These are phyloP conservation scores for Penstemon newberryi DNA, from an alignment of 257 asterid genomes.

Conservation along the genomic window DNA sequence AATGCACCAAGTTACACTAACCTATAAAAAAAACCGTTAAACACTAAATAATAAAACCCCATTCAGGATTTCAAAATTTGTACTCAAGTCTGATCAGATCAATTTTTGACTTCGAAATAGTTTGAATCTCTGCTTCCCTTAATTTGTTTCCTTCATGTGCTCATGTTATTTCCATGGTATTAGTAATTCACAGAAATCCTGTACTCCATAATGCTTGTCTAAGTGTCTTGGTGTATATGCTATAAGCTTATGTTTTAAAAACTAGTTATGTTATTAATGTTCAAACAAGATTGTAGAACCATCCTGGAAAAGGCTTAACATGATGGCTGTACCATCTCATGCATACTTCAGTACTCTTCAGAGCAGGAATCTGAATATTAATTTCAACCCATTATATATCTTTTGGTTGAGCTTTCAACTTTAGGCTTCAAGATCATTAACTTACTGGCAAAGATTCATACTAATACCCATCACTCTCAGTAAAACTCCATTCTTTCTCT, in stretches of 20 bases:
- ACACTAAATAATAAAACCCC: background rate
- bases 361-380: no score
- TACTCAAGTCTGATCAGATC: background rate
- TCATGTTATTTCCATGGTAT: background rate
- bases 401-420: no score
- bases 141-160: background rate
- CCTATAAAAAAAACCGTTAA: conserved; percentile 1
- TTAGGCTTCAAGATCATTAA: no score
- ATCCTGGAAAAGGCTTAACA: background rate
- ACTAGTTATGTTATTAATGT: no score
- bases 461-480: background rate
- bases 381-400: no score
- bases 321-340: background rate
- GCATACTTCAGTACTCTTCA: background rate
- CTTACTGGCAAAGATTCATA: no score
- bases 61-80: background rate
- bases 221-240: background rate
- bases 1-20: background rate
- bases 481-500: background rate
- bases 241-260: background rate
- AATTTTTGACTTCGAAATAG: background rate
- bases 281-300: background rate
- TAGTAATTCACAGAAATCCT: background rate
- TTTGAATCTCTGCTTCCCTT: background rate
- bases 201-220: background rate